phyloP scores from a whole-genome alignment of 441 rosid species.

The Erysimum pusillum region DNA sequence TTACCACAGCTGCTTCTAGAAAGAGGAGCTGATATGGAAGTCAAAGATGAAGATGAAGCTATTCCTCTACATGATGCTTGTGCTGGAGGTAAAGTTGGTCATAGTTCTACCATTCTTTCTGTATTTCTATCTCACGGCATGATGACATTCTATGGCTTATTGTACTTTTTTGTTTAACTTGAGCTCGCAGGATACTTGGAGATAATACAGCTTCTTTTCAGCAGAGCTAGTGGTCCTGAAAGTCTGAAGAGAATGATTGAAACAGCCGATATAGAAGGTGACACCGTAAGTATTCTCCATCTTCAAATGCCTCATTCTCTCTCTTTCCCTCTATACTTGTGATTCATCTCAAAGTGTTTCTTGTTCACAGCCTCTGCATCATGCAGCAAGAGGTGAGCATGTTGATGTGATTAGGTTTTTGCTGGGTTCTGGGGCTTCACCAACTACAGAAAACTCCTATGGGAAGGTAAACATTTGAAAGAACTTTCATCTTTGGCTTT shows the following conservation, averaged over 20 bases:
- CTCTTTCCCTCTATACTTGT: background rate
- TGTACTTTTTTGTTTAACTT: background rate
- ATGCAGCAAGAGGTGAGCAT: conserved; percentile 92
- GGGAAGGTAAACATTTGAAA: conserved; percentile 66
- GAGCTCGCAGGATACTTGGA: conserved; percentile 66
- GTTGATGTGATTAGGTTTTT: conserved; percentile 70
- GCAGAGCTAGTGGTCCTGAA: conserved; percentile 58
- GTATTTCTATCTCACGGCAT: background rate
- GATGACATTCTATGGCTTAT: conserved; percentile 15
- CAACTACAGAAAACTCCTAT: conserved; percentile 58
- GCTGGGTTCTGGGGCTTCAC: conserved; percentile 77
- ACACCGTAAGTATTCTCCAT: conserved; percentile 66
- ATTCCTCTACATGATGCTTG: conserved; percentile 93
- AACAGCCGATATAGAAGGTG: conserved; percentile 78
- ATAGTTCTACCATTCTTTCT: background rate
- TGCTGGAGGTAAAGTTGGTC: conserved; percentile 70
- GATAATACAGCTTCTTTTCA: conserved; percentile 70
- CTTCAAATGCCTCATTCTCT: background rate
- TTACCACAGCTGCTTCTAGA: conserved; percentile 74
- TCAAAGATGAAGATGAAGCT: conserved; percentile 87
- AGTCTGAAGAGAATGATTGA: conserved; percentile 73
- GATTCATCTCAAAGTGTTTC: conserved; percentile 13
- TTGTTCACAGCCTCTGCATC: conserved; percentile 85
- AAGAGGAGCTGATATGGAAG: conserved; percentile 87
- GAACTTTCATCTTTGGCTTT: conserved; percentile 5